Evolutionary conservation across 2,329 filamentous ascomycete species (phyloP).

Genomic region (Thielaviopsis ethacetica): DNA sequence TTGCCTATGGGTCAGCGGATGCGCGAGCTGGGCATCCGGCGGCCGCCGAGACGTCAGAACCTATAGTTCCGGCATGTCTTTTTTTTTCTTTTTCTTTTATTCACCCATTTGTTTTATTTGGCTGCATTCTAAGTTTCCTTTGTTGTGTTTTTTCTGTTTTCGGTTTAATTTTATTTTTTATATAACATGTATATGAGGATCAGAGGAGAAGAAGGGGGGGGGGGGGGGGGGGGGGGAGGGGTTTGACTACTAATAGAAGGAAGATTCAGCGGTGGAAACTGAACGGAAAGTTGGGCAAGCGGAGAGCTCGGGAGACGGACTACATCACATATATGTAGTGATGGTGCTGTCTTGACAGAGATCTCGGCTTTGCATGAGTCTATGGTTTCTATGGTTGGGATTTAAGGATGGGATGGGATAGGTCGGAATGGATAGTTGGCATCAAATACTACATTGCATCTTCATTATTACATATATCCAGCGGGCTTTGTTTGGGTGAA

Average conservation of each 20-base stretch:
- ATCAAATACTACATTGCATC: background rate
- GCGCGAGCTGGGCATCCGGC: constrained; percentile 31
- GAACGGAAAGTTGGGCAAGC: background rate
- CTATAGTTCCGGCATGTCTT: constrained; percentile 15
- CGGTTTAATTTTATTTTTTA: background rate
- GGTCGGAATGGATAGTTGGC: background rate
- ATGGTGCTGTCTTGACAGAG: background rate
- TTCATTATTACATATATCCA: background rate
- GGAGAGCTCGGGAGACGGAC: background rate
- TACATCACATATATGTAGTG: background rate
- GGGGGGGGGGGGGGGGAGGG: too few species aligned
- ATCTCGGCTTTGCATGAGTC: background rate
- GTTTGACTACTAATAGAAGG: background rate
- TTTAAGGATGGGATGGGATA: background rate
- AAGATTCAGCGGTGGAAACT: background rate
- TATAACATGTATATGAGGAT: background rate
- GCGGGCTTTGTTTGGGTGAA: background rate
- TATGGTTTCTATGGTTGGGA: background rate
- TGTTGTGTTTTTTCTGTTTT: background rate
- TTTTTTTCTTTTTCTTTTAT: background rate
- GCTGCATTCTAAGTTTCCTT: background rate
- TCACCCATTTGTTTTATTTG: background rate
- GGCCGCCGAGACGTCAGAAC: constrained; percentile 31
- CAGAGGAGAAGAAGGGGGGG: background rate
- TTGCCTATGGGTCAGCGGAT: constrained; percentile 14